Conservation (phyloP, 2,329 filamentous ascomycete genomes). For the Fusarium luffae region DNA sequence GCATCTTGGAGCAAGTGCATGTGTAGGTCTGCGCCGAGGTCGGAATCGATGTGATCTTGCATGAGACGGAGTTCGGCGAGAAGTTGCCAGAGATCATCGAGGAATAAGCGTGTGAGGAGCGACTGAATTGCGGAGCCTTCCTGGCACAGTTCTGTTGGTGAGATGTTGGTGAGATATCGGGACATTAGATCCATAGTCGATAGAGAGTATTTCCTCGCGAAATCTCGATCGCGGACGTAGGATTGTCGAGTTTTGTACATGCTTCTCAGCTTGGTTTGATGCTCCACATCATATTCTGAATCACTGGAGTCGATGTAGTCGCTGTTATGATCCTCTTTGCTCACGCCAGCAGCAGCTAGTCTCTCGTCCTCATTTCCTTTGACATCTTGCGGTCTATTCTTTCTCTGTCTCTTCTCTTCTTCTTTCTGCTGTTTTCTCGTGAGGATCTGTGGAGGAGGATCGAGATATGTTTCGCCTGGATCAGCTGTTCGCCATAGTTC, state of each 20-base stretch:
- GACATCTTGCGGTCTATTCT: neutral
- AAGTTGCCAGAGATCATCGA: constrained; percentile 46
- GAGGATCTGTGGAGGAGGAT: constrained; percentile 39
- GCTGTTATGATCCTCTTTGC: constrained; percentile 20
- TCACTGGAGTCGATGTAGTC: constrained; percentile 13
- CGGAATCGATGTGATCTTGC: constrained; percentile 42
- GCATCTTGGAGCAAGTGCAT: constrained; percentile 41
- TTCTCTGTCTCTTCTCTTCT: constrained; percentile 24
- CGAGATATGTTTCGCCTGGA: constrained; percentile 43
- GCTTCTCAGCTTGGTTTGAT: neutral
- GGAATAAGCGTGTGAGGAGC: constrained; percentile 30
- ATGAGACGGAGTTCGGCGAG: constrained; percentile 42
- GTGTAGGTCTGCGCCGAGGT: constrained; percentile 40
- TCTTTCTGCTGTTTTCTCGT: constrained; percentile 3
- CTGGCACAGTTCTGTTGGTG: constrained; percentile 9
- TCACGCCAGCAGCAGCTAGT: neutral
- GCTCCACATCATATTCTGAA: constrained; percentile 17
- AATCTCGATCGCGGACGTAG: constrained; percentile 40
- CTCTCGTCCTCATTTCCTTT: neutral
- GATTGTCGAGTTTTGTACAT: constrained; percentile 29
- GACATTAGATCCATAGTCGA: constrained; percentile 40
- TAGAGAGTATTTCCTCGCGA: constrained; percentile 44
- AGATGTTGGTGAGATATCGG: constrained; percentile 34
- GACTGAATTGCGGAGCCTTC: constrained; percentile 24
- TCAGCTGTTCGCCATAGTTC: constrained; percentile 44